These are phyloP conservation scores for Tetradesmus obliquus DNA, from an alignment of 139 green algal species.

Conservation along the genomic window DNA sequence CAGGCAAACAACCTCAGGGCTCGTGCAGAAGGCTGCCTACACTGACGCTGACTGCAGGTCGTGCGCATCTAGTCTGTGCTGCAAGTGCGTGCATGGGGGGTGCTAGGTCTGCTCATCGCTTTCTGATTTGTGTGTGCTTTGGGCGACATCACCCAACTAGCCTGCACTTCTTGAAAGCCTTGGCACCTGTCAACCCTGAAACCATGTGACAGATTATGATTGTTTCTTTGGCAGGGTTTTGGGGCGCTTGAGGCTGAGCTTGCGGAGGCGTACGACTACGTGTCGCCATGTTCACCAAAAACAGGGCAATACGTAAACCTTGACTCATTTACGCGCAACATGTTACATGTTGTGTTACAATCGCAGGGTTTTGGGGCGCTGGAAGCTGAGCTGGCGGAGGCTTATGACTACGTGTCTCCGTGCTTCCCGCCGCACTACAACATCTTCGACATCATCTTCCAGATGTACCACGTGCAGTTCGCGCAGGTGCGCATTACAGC, in stretches of 20 bases:
- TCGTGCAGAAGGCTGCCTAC: too few species aligned
- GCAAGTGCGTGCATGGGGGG: too few species aligned
- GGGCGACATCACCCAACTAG: too few species aligned
- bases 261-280: conserved; percentile 78
- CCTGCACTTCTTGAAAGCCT: too few species aligned
- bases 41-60: neutral
- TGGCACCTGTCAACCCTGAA: too few species aligned
- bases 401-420: conserved; percentile 80
- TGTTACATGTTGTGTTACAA: conserved; percentile 9
- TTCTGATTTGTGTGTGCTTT: too few species aligned
- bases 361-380: conserved; percentile 44
- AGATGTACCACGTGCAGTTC: conserved; percentile 78
- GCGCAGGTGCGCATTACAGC: conserved; percentile 24
- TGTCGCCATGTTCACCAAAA: conserved; percentile 73
- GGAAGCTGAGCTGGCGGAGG: conserved; percentile 63
- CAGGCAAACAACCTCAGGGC: too few species aligned
- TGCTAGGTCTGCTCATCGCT: too few species aligned
- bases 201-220: neutral
- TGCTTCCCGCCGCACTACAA: conserved; percentile 89
- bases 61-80: neutral
- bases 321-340: neutral
- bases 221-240: conserved; percentile 36
- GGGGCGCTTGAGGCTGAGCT: conserved; percentile 56
- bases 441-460: conserved; percentile 79
- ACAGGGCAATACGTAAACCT: neutral